phyloP scores from a whole-genome alignment of 371 early-diverging fungal genomes.

The Mucor mucedo region DNA sequence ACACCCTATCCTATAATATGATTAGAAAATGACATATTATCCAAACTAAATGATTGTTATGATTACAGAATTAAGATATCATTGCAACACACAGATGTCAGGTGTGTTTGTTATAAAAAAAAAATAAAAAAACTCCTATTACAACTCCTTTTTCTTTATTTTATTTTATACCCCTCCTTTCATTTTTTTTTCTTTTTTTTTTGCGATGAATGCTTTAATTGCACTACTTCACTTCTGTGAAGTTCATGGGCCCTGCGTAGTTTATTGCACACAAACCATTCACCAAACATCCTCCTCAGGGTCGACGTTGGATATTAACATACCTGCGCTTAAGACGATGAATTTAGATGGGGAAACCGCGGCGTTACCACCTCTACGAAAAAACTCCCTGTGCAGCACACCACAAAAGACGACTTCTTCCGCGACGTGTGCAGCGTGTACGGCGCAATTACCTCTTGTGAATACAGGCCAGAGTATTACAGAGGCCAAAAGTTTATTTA shows the following conservation, averaged over 20 bases:
- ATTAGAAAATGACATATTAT: no score
- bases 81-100: no score
- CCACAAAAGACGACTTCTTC: background rate
- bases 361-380: slow-evolving; percentile 22
- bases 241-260: slow-evolving; percentile 61
- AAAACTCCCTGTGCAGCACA: slow-evolving; percentile 9
- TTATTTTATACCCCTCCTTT: background rate
- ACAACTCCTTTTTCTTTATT: background rate
- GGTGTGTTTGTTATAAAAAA: background rate
- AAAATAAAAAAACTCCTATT: slow-evolving; percentile 3
- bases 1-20: no score
- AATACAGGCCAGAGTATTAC: slow-evolving; percentile 18
- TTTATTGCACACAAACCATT: slow-evolving; percentile 61
- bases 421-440: slow-evolving; percentile 50
- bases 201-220: slow-evolving; percentile 57
- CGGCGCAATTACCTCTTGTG: slow-evolving; percentile 48
- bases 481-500: slow-evolving; percentile 51
- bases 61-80: no score
- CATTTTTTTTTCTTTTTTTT: background rate
- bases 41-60: no score
- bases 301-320: background rate
- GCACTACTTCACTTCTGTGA: slow-evolving; percentile 65
- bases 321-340: background rate
- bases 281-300: slow-evolving; percentile 26
- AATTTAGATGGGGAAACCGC: background rate